Conservation (phyloP, 371 early-diverging fungal species). For the Aphelidium insulamus region DNA sequence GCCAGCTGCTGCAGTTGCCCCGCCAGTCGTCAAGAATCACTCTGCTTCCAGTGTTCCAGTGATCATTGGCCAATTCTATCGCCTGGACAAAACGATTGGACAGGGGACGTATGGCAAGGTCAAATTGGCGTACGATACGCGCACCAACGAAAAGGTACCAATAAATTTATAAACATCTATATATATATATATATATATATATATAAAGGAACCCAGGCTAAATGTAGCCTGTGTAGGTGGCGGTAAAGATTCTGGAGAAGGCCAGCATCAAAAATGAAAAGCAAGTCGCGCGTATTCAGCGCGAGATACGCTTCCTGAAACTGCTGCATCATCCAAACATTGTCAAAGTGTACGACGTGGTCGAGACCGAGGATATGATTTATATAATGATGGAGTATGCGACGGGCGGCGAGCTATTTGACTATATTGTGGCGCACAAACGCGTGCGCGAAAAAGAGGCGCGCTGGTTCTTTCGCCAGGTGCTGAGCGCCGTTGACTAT, state of each 20-base stretch:
- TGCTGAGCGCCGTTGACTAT: constrained; percentile 48
- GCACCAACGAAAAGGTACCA: background rate
- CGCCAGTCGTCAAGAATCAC: too few relatives aligned
- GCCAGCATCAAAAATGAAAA: background rate
- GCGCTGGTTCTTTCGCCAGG: constrained; percentile 43
- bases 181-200: too few relatives aligned
- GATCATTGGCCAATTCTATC: too few relatives aligned
- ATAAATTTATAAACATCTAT: too few relatives aligned
- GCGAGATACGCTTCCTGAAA: constrained; percentile 4
- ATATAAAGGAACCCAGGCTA: too few relatives aligned
- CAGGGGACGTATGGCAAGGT: constrained; percentile 2
- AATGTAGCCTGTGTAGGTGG: background rate
- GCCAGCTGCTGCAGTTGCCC: too few relatives aligned
- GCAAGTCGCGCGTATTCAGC: constrained; percentile 2
- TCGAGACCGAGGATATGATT: constrained; percentile 44
- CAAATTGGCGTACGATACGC: background rate
- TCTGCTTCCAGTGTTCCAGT: too few relatives aligned
- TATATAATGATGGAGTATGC: constrained; percentile 45
- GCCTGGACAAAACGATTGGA: constrained; percentile 1
- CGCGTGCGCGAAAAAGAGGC: constrained; percentile 45
- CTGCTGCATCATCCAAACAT: constrained; percentile 30
- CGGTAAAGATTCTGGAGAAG: constrained; percentile 1
- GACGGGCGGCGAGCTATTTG: constrained; percentile 47
- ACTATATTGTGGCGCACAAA: constrained; percentile 45
- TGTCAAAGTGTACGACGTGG: constrained; percentile 43